Evolutionary conservation across 257 asterid genomes (phyloP).

Genomic region (Cynanchum wilfordii): DNA sequence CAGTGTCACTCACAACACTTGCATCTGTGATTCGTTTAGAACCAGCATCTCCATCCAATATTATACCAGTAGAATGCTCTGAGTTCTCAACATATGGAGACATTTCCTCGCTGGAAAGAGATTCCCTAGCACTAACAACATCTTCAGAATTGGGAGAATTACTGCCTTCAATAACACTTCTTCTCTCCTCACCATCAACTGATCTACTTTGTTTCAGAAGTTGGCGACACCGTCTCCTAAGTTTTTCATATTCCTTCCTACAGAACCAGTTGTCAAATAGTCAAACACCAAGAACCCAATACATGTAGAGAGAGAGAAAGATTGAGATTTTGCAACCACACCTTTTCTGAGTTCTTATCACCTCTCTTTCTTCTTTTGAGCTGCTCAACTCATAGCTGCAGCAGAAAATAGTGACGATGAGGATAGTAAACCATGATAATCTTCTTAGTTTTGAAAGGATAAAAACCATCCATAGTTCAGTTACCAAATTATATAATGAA

Average conservation of each 20-base stretch:
- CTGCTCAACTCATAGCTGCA: constrained; percentile 76
- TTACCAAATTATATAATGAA: background rate
- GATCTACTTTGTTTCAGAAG: constrained; percentile 42
- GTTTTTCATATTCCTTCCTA: constrained; percentile 82
- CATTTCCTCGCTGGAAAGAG: constrained; percentile 75
- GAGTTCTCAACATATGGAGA: constrained; percentile 37
- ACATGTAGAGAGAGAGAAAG: background rate
- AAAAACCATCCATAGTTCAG: background rate
- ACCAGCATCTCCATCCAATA: constrained; percentile 30
- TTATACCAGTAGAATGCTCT: constrained; percentile 29
- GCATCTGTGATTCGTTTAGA: constrained; percentile 44
- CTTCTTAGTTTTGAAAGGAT: background rate
- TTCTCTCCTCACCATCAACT: constrained; percentile 36
- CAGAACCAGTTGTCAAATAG: constrained; percentile 22
- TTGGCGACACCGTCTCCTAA: constrained; percentile 55
- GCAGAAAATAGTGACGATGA: constrained; percentile 6
- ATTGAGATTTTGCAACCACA: constrained; percentile 19
- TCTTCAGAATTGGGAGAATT: constrained; percentile 67
- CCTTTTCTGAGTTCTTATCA: constrained; percentile 55
- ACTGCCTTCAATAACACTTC: constrained; percentile 36
- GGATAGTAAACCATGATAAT: background rate
- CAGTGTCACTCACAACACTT: constrained; percentile 43
- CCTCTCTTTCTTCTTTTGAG: constrained; percentile 74
- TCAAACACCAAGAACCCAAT: constrained; percentile 4
- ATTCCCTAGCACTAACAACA: constrained; percentile 70